A percentile compares a stretch with the other conserved stretches of the same genome.
Evolutionary conservation across 2,329 filamentous ascomycete genomes (phyloP).

Genomic region (Claviceps paspali): DNA sequence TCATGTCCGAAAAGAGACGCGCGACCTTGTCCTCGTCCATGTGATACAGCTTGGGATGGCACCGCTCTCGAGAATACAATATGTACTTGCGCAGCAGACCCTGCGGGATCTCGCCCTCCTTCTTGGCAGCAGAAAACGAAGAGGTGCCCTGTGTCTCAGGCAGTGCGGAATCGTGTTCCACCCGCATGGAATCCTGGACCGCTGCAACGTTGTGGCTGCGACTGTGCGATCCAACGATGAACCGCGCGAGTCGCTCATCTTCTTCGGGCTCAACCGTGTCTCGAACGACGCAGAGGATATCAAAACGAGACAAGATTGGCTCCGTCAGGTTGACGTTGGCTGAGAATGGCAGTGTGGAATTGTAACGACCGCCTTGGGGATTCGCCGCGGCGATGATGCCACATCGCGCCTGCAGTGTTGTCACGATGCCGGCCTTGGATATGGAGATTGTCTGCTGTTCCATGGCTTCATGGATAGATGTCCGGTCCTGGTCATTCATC

Average conservation of each 20-base stretch:
- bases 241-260: conserved; percentile 83
- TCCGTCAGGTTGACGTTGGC: conserved; percentile 95
- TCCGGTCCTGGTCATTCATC: conserved; percentile 98
- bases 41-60: conserved; percentile 83
- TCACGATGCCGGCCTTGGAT: conserved; percentile 96
- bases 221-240: conserved; percentile 88
- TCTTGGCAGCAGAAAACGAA: conserved; percentile 11
- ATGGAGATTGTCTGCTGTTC: conserved; percentile 99
- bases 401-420: conserved; percentile 87
- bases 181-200: conserved; percentile 41
- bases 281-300: conserved; percentile 89
- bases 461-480: conserved; percentile 98
- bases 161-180: conserved; percentile 39
- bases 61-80: conserved; percentile 80
- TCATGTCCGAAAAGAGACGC: conserved; percentile 88
- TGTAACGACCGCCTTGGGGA: conserved; percentile 90
- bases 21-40: conserved; percentile 97
- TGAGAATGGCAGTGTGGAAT: conserved; percentile 88
- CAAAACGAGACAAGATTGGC: conserved; percentile 93
- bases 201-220: conserved; percentile 57
- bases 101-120: conserved; percentile 67
- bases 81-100: conserved; percentile 93
- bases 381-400: conserved; percentile 95
- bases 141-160: conserved; percentile 19
- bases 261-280: conserved; percentile 87